Base-by-base conservation (phyloP, 2,329 filamentous ascomycete genomes). In the Tricladium varicosporioides region DNA sequence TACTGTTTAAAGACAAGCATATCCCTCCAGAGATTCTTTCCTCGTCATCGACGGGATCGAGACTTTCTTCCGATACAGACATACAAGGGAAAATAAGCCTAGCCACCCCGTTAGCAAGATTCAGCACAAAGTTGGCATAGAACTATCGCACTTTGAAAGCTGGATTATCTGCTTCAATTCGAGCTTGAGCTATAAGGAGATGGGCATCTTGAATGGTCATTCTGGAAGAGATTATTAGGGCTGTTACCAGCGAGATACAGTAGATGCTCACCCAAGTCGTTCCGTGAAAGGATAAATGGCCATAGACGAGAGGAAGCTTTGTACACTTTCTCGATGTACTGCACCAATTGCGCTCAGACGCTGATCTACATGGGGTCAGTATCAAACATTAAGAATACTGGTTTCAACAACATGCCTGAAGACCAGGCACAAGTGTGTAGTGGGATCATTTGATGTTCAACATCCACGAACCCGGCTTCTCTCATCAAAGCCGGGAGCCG, bases 381-480 rank as follows among this genome's bases (percentile, higher is more conserved):
- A 55, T 57, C 5, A 48, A 22, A 46, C 4, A 47, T 22, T 49
- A 46, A 46, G 9, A 42, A 27, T 11, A 33, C 11, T 22, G 33
- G 16, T 14, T 42, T 51, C 32, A n/a, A 50, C 42, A 18, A 66
- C 79, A 65, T 75, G 91, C 88, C 80, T 61, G 70, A 82, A 16
- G 86, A 78, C 88, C 88, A 92, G 31, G 76, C 83, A 68, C 85
- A 89, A 71, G 89, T 82, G 14, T 86, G 88, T 51, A 91, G 71
- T 51, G 79, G 83, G 58, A 91, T 79, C 74, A 89, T 80, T 50
- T 76, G 78, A 8, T 79, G 78, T 66, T 90, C 86, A 43, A 91
- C 79, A 40, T 90, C 84, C 5, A 81, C 81, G 67, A 92, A 86
- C 0, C 88, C 88, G 7, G 84, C 69, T 18, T 61, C 63, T 60